Conservation (phyloP, 768 basidiomycete genomes). For the Mycena alexandri region DNA sequence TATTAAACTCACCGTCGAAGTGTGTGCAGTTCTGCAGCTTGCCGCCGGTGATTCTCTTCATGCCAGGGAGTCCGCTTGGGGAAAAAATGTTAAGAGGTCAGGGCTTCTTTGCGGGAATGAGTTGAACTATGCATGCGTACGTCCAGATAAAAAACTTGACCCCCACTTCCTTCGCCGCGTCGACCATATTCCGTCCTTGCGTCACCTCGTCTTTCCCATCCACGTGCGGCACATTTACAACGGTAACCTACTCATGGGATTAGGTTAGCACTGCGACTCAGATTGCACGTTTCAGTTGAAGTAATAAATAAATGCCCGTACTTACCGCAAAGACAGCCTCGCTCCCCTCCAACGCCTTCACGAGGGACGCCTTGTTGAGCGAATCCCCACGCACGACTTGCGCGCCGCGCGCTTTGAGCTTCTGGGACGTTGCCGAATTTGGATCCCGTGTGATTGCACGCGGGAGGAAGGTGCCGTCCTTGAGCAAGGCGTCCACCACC, state of each 20-base stretch:
- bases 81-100: too few relatives aligned
- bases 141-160: neutral
- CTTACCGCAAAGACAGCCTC: slow-evolving; percentile 11
- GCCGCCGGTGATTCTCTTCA: neutral
- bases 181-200: slow-evolving; percentile 6
- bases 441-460: slow-evolving; percentile 3
- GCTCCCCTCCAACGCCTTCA: neutral
- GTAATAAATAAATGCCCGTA: too few relatives aligned
- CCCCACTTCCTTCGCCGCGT: neutral
- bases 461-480: slow-evolving; percentile 1
- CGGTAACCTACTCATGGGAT: neutral
- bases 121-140: neutral
- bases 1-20: slow-evolving; percentile 10
- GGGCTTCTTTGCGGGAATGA: neutral
- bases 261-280: too few relatives aligned
- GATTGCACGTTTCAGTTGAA: too few relatives aligned
- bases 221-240: neutral
- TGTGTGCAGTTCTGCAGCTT: neutral
- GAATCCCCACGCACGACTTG: slow-evolving; percentile 4
- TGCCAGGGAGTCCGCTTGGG: neutral
- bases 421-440: neutral
- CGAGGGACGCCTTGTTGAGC: slow-evolving; percentile 1
- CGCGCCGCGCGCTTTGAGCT: neutral
- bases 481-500: neutral
- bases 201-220: neutral